These are phyloP conservation scores for Skeletonema potamos DNA, from an alignment of 108 stramenopile species.

Conservation along the genomic window DNA sequence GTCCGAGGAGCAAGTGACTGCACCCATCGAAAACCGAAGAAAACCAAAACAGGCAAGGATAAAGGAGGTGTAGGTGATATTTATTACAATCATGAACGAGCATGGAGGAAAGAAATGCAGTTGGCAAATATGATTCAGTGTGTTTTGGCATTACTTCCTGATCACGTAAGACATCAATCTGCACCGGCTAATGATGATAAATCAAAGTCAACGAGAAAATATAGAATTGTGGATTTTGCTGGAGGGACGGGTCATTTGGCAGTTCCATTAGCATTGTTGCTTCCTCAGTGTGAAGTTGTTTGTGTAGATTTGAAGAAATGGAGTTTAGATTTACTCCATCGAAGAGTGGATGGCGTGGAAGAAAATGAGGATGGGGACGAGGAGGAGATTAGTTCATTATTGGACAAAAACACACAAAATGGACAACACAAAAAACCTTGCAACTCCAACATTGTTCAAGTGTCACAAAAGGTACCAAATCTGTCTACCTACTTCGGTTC, in stretches of 20 bases:
- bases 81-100: slow-evolving; percentile 34
- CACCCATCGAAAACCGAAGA: slow-evolving; percentile 5
- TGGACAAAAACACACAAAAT: neutral
- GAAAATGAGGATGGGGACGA: neutral
- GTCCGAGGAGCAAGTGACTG: slow-evolving; percentile 2
- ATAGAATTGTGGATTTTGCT: slow-evolving; percentile 78
- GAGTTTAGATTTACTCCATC: slow-evolving; percentile 57
- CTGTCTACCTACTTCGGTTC: slow-evolving; percentile 60
- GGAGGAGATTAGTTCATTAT: neutral
- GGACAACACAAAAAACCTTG: neutral
- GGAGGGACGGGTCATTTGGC: slow-evolving; percentile 73
- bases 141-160: slow-evolving; percentile 58
- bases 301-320: slow-evolving; percentile 66
- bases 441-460: slow-evolving; percentile 3
- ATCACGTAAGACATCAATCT: slow-evolving; percentile 3
- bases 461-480: slow-evolving; percentile 47
- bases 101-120: slow-evolving; percentile 67
- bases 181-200: neutral
- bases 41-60: slow-evolving; percentile 18
- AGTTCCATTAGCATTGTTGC: slow-evolving; percentile 64
- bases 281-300: slow-evolving; percentile 61
- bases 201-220: slow-evolving; percentile 1
- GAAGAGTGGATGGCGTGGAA: slow-evolving; percentile 40
- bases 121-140: slow-evolving; percentile 64
- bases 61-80: slow-evolving; percentile 40